phyloP scores from a whole-genome alignment of 2,329 filamentous ascomycete species.

The Pseudogymnoascus sp. region DNA sequence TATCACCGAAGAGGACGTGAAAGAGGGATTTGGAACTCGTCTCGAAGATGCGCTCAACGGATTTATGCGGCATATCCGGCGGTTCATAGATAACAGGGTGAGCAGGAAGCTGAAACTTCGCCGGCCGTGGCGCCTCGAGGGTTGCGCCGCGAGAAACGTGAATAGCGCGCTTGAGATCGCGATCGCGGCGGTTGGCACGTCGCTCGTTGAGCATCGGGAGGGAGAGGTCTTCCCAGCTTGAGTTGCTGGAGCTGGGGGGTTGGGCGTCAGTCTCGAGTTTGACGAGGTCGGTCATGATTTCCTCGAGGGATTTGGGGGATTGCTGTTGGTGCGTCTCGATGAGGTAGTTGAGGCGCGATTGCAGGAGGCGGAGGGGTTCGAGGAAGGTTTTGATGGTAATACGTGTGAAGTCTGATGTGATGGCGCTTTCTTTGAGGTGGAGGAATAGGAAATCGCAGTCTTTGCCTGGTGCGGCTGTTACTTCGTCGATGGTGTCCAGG shows the following conservation, averaged over 20 bases:
- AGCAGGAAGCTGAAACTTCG: constrained; percentile 71
- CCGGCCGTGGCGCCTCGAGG: constrained; percentile 18
- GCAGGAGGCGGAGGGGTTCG: constrained; percentile 73
- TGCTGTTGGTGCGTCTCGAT: constrained; percentile 71
- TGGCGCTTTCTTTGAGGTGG: constrained; percentile 43
- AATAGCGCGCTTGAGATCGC: constrained; percentile 47
- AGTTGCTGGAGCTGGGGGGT: constrained; percentile 61
- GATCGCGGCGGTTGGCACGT: constrained; percentile 29
- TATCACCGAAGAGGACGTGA: constrained; percentile 93
- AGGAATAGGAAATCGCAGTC: constrained; percentile 91
- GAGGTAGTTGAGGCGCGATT: constrained; percentile 75
- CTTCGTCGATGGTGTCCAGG: constrained; percentile 71
- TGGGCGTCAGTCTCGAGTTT: constrained; percentile 59
- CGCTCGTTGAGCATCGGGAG: constrained; percentile 49
- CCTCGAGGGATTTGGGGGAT: constrained; percentile 58
- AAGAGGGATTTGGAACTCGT: constrained; percentile 92
- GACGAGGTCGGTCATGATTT: constrained; percentile 62
- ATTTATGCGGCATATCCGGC: constrained; percentile 65
- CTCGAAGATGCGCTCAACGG: constrained; percentile 74
- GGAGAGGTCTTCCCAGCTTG: constrained; percentile 85
- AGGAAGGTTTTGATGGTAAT: constrained; percentile 90
- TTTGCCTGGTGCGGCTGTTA: constrained; percentile 79
- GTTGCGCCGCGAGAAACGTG: constrained; percentile 55
- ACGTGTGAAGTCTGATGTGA: constrained; percentile 29
- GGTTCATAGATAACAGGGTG: constrained; percentile 79